Conservation (phyloP, 108 stramenopile genomes). For the Licmophora abbreviata region DNA sequence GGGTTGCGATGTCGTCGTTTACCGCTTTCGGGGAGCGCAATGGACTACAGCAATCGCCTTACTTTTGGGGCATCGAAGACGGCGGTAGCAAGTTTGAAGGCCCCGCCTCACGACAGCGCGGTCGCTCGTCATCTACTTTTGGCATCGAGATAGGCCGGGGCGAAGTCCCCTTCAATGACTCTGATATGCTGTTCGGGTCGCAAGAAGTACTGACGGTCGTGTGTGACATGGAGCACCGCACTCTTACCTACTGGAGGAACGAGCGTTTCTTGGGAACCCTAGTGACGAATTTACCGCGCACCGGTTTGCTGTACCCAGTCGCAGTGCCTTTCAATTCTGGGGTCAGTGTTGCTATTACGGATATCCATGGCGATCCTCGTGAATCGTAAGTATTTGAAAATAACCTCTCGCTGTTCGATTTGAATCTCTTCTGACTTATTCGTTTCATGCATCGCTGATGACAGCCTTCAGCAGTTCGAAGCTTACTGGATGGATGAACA, state of each 20-base stretch:
- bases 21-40: constrained; percentile 25
- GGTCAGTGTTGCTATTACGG: constrained; percentile 30
- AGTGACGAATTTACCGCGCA: constrained; percentile 28
- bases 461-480: too few species aligned
- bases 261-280: constrained; percentile 26
- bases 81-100: constrained; percentile 36
- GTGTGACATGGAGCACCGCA: constrained; percentile 21
- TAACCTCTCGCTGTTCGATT: too few species aligned
- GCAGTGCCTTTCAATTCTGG: constrained; percentile 37
- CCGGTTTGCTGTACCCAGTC: constrained; percentile 25
- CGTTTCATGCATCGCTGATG: too few species aligned
- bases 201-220: constrained; percentile 33
- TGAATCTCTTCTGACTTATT: too few species aligned
- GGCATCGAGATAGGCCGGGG: constrained; percentile 8
- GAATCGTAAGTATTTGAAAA: background rate
- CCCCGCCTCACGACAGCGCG: background rate
- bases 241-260: constrained; percentile 36
- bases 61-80: constrained; percentile 48
- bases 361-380: constrained; percentile 19
- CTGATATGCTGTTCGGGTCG: constrained; percentile 29
- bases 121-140: constrained; percentile 6
- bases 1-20: constrained; percentile 38
- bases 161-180: constrained; percentile 21
- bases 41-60: constrained; percentile 31
- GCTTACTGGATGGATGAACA: too few species aligned